A percentile compares a stretch with the other conserved stretches of the same genome.
These are phyloP conservation scores for Cordyceps cicadae DNA, from an alignment of 2,329 filamentous ascomycete species.

Conservation along the genomic window DNA sequence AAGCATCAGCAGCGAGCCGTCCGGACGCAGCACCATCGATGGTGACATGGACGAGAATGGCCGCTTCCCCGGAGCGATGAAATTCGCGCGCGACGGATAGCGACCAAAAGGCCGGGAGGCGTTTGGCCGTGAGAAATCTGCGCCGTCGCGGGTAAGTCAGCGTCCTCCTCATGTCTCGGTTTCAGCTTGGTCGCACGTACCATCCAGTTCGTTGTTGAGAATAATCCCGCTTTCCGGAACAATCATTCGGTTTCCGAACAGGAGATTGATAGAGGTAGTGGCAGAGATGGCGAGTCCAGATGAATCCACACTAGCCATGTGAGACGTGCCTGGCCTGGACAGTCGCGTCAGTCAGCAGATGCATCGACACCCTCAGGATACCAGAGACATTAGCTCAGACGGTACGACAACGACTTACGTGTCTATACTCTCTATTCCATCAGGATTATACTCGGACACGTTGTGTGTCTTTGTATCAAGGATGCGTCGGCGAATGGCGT, in stretches of 20 bases:
- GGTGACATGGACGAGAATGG: conserved; percentile 72
- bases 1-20: conserved; percentile 61
- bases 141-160: not conserved
- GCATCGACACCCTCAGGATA: too few species aligned
- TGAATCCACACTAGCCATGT: conserved; percentile 59
- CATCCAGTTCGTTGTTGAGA: conserved; percentile 56
- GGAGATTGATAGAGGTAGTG: conserved; percentile 73
- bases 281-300: conserved; percentile 65
- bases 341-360: too few species aligned
- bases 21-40: conserved; percentile 56
- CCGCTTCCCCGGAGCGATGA: conserved; percentile 65
- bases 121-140: conserved; percentile 61
- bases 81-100: conserved; percentile 67
- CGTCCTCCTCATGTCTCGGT: not conserved
- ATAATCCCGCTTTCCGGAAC: conserved; percentile 77
- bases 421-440: conserved; percentile 36
- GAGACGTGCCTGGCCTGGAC: conserved; percentile 56
- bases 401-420: conserved; percentile 30
- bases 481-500: conserved; percentile 40
- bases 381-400: not conserved
- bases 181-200: not conserved
- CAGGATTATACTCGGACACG: conserved; percentile 36
- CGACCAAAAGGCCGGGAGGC: conserved; percentile 67
- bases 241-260: conserved; percentile 68
- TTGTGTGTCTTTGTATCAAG: conserved; percentile 31